Evolutionary conservation across 2,329 filamentous ascomycete species (phyloP), one percentile per base, ranked within the genome.

Genomic region (Lachnellula cervina): DNA sequence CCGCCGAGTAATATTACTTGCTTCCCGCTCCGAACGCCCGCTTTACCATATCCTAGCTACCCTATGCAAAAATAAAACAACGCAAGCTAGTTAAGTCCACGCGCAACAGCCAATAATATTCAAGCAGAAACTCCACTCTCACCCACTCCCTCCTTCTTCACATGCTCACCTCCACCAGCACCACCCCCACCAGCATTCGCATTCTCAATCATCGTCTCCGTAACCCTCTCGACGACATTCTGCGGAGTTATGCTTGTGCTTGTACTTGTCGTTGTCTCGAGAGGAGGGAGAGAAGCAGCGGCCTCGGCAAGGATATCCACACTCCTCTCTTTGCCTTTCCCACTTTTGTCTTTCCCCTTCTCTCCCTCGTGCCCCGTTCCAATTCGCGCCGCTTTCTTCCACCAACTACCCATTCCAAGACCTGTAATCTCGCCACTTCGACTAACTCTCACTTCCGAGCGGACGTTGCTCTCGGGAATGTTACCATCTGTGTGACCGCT

Each of bases 371-470:
- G 38, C 13, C 14, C 45, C 50, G 44, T 59, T 64, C 59, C 62
- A 66, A 11, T 32, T 11, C 28, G 28, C 48, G 14, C 43, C 19
- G 40, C 11, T 17, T 49, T 52, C 47, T 59, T 64, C 58, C 61
- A 65, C 66, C 65, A 68, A 48, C 59, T 64, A 21, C 55, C 58
- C 34, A 56, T 63, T 4, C 62, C 64, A 25, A 64, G 46, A 5
- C 61, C 64, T n/a, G 50, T 62, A 34, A 66, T 63, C 17, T 59
- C 55, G 51, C 59, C 28, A 32, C 42, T 44, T 47, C 45, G 6
- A 49, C 35, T 46, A 28, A 16, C 23, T 21, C 14, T 32, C 42
- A 25, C 54, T 58, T 25, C 60, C 16, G 38, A n/a, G 17, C 38
- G 38, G 5, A 42, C 38, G 9, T 42, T 42, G 17, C 60, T 25